A percentile compares a stretch with the other conserved stretches of the same genome.
Evolutionary conservation across 805 yeast species (phyloP).

Genomic region (Hanseniaspora taiwanica): DNA sequence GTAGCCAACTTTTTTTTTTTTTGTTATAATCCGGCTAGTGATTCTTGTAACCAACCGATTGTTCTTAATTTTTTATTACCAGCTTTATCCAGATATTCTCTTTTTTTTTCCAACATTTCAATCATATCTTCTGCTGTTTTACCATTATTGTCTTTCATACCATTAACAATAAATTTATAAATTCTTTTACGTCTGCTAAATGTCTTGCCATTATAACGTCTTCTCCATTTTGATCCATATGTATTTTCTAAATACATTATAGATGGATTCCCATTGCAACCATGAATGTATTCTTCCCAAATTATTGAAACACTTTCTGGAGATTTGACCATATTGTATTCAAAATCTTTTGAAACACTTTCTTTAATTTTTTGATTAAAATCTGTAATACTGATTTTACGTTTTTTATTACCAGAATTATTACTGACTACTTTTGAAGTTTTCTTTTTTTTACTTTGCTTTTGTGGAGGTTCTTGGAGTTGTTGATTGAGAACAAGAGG

Average conservation of each 20-base stretch:
- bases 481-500: too few relatives aligned
- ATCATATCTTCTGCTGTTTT: slow-evolving; percentile 24
- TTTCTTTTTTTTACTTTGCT: background rate
- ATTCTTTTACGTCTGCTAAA: slow-evolving; percentile 25
- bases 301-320: slow-evolving; percentile 6
- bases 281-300: slow-evolving; percentile 29
- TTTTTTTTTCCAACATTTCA: slow-evolving; percentile 16
- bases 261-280: slow-evolving; percentile 30
- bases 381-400: slow-evolving; percentile 1
- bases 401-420: slow-evolving; percentile 3
- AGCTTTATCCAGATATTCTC: slow-evolving; percentile 20
- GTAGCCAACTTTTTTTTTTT: background rate
- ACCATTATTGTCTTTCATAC: slow-evolving; percentile 22
- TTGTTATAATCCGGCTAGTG: slow-evolving; percentile 19
- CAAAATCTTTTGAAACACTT: background rate
- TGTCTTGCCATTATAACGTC: slow-evolving; percentile 23
- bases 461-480: too few relatives aligned
- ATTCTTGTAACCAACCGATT: slow-evolving; percentile 26
- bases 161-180: slow-evolving; percentile 23
- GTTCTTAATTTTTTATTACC: slow-evolving; percentile 23
- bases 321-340: slow-evolving; percentile 4
- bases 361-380: background rate
- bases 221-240: slow-evolving; percentile 31
- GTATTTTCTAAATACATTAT: slow-evolving; percentile 27
- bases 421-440: background rate